Evolutionary conservation across 805 yeast genomes (phyloP).

Genomic region (Jamesozyma gamospora): DNA sequence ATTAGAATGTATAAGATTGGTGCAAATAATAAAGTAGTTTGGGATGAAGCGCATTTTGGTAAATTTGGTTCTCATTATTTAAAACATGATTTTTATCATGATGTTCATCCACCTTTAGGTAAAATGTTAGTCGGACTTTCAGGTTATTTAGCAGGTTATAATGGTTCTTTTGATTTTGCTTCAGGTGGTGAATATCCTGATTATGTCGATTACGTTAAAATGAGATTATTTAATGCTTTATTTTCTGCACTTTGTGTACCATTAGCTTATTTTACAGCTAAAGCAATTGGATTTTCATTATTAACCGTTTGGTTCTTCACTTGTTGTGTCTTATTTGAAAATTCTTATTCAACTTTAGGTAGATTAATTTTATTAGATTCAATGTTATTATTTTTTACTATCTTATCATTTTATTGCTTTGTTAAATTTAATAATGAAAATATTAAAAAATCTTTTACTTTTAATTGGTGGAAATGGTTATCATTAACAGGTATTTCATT

Average conservation of each 20-base stretch:
- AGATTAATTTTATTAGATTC: constrained; percentile 71
- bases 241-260: constrained; percentile 63
- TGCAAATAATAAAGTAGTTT: constrained; percentile 50
- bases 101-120: constrained; percentile 83
- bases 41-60: constrained; percentile 92
- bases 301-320: constrained; percentile 52
- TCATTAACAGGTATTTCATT: constrained; percentile 71
- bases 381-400: constrained; percentile 65
- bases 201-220: constrained; percentile 46
- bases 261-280: constrained; percentile 59
- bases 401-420: constrained; percentile 54
- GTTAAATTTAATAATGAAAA: constrained; percentile 44
- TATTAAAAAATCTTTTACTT: constrained; percentile 39
- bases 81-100: constrained; percentile 72
- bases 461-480: constrained; percentile 94
- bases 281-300: constrained; percentile 42
- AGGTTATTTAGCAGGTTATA: constrained; percentile 74
- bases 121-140: constrained; percentile 71
- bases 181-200: constrained; percentile 59
- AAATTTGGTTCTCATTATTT: constrained; percentile 75
- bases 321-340: constrained; percentile 55
- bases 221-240: constrained; percentile 64
- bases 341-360: constrained; percentile 58
- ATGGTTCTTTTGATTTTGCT: constrained; percentile 65
- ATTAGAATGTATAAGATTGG: constrained; percentile 54